A percentile compares a stretch with the other conserved stretches of the same genome.
Evolutionary conservation across 1,284 basidiomycete genomes (phyloP).

Genomic region (Acaromyces ingoldii): DNA sequence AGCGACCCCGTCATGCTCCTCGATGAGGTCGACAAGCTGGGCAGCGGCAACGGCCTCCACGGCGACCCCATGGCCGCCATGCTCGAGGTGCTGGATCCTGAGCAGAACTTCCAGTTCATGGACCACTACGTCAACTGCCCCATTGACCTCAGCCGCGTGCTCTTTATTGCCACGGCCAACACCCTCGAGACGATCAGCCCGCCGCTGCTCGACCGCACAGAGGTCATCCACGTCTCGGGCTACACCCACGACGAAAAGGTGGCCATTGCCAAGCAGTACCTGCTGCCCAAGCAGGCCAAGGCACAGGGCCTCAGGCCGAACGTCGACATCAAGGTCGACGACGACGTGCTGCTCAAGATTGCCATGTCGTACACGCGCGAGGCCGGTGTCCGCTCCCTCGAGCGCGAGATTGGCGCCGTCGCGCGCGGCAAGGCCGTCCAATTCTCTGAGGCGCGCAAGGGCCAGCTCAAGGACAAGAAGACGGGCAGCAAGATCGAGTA

Average conservation of each 20-base stretch:
- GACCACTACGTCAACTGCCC: conserved; percentile 54
- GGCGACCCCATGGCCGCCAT: conserved; percentile 54
- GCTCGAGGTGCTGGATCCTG: conserved; percentile 54
- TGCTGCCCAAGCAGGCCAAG: conserved; percentile 74
- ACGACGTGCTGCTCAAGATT: conserved; percentile 66
- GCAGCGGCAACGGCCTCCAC: conserved; percentile 49
- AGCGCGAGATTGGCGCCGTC: conserved; percentile 78
- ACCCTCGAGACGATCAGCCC: conserved; percentile 53
- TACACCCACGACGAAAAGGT: conserved; percentile 55
- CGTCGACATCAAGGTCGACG: conserved; percentile 60
- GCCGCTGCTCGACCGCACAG: conserved; percentile 54
- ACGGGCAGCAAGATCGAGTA: conserved; percentile 55
- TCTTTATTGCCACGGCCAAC: conserved; percentile 55
- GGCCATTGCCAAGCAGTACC: conserved; percentile 56
- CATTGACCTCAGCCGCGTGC: conserved; percentile 46
- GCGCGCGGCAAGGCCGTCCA: conserved; percentile 65
- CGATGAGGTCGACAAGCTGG: conserved; percentile 55
- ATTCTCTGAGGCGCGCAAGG: conserved; percentile 70
- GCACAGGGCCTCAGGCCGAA: conserved; percentile 62
- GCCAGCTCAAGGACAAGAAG: conserved; percentile 27
- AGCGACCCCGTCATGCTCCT: conserved; percentile 54
- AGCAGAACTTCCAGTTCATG: conserved; percentile 53
- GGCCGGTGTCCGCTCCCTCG: conserved; percentile 85
- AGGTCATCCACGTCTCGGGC: conserved; percentile 53
- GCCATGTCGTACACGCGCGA: conserved; percentile 76